Conservation (phyloP, 2,329 filamentous ascomycete genomes). For the Pseudogymnoascus sp. region DNA sequence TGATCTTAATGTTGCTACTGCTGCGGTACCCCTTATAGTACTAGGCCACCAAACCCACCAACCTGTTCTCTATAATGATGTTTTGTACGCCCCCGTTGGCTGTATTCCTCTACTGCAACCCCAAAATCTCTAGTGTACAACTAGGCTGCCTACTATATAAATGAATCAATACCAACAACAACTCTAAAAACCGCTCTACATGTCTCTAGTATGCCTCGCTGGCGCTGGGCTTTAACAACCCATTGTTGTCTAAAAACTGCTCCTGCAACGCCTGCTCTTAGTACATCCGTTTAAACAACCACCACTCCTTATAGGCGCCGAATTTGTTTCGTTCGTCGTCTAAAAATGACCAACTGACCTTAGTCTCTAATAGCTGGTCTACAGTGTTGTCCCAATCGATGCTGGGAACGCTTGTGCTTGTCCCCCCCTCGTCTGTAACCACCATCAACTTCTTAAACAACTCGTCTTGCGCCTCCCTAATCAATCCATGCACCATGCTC, state of each 20-base stretch:
- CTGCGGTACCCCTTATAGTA: slow-evolving; percentile 22
- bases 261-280: slow-evolving; percentile 10
- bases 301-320: slow-evolving; percentile 9
- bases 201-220: slow-evolving; percentile 10
- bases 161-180: slow-evolving; percentile 12
- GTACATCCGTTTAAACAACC: slow-evolving; percentile 4
- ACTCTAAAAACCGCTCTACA: slow-evolving; percentile 12
- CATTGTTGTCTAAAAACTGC: slow-evolving; percentile 6
- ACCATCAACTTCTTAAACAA: neutral
- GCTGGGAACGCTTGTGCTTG: neutral
- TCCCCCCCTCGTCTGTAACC: neutral
- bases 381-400: slow-evolving; percentile 10
- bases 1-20: slow-evolving; percentile 21
- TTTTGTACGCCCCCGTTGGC: slow-evolving; percentile 12
- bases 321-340: slow-evolving; percentile 10
- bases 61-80: slow-evolving; percentile 14
- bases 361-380: slow-evolving; percentile 7
- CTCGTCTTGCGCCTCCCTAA: too few species aligned
- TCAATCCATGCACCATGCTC: too few species aligned
- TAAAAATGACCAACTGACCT: slow-evolving; percentile 10
- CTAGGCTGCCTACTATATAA: slow-evolving; percentile 10
- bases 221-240: slow-evolving; percentile 11
- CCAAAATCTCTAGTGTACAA: slow-evolving; percentile 13
- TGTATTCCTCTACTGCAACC: slow-evolving; percentile 14
- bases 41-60: slow-evolving; percentile 18